Evolutionary conservation across 495 filamentous ascomycete genomes (phyloP), one percentile per base, ranked within the genome.

Genomic region (Annulohypoxylon nitens): DNA sequence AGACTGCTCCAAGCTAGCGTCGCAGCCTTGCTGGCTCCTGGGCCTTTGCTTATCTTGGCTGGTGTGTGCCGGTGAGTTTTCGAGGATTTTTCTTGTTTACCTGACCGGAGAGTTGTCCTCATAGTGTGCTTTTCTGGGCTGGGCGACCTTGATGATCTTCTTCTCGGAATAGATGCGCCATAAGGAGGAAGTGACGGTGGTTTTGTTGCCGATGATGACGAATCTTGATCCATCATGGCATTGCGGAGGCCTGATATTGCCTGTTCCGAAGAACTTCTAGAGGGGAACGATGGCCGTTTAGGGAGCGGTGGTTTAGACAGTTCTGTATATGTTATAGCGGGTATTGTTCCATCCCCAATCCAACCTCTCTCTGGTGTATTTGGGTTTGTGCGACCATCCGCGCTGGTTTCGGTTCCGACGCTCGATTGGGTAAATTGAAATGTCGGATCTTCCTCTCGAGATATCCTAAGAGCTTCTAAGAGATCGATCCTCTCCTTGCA

Each of bases 401-500:
- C 61, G 20, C 72, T 75, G 77, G 67, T 25, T 70, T 81, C 62
- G 5, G 54, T 61, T 3, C 36, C 64, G 18, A 53, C 33, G 43
- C 61, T 70, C 26, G 71, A 70, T 34, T 74, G 71, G 69, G 33
- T 75, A 7, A 20, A 59, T 69, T 70, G 62, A 74, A 79, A 63
- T 78, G 79, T 51, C 79, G 80, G 4, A 43, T 64, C 34, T 2
- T 95, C 92, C 59, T 89, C 85, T 68, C 93, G 88, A 70, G 94
- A 97, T 67, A 91, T 82, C 50, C 88, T 87, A 60, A 98, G 85
- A 25, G 95, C 92, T 70, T 95, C 92, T 14, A 99, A 85, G 16
- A 98, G 85, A 79, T 96, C 94, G 55, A 97, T 93, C 54, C 93
- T 88, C 82, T 98, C 94, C 79, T 97, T 96, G 82, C 94, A 97